A percentile compares a stretch with the other conserved stretches of the same genome.
phyloP scores from a whole-genome alignment of 441 rosid genomes.

The Eutrema salsugineum region DNA sequence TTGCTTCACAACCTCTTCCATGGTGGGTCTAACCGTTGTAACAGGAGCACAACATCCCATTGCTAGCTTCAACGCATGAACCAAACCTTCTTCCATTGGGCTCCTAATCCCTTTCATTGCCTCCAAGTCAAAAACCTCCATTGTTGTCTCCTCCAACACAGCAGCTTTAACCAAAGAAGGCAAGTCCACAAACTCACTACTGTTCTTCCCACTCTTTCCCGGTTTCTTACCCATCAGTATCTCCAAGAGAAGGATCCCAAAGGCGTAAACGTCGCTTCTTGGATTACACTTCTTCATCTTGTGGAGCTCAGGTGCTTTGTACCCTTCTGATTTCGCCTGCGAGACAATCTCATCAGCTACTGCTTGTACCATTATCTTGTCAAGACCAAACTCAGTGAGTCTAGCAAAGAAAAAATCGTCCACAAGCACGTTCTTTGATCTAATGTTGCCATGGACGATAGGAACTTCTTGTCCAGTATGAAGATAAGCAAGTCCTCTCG shows the following conservation, averaged over 20 bases:
- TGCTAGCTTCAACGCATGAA: constrained; percentile 92
- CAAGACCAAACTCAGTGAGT: constrained; percentile 88
- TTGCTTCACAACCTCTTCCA: constrained; percentile 97
- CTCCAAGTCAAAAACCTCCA: constrained; percentile 92
- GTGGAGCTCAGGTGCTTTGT: constrained; percentile 96
- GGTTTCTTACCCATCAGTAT: constrained; percentile 91
- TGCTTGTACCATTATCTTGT: constrained; percentile 84
- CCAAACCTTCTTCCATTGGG: constrained; percentile 96
- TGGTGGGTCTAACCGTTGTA: constrained; percentile 80
- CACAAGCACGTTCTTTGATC: constrained; percentile 88
- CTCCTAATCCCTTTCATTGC: constrained; percentile 77
- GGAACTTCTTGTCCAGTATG: constrained; percentile 79
- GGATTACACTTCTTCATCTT: constrained; percentile 94
- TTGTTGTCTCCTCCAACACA: constrained; percentile 88
- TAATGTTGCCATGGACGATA: constrained; percentile 79
- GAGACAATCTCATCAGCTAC: constrained; percentile 95
- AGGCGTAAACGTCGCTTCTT: constrained; percentile 94
- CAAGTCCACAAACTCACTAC: constrained; percentile 58
- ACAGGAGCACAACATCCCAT: constrained; percentile 99
- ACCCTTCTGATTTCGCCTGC: constrained; percentile 78
- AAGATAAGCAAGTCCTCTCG: constrained; percentile 85
- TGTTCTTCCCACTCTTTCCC: constrained; percentile 62
- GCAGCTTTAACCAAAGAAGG: constrained; percentile 93
- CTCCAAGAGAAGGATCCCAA: constrained; percentile 87
- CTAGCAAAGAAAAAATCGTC: constrained; percentile 83